Base-by-base conservation (phyloP, 805 yeast species). In the Candida coquimbonensis region DNA sequence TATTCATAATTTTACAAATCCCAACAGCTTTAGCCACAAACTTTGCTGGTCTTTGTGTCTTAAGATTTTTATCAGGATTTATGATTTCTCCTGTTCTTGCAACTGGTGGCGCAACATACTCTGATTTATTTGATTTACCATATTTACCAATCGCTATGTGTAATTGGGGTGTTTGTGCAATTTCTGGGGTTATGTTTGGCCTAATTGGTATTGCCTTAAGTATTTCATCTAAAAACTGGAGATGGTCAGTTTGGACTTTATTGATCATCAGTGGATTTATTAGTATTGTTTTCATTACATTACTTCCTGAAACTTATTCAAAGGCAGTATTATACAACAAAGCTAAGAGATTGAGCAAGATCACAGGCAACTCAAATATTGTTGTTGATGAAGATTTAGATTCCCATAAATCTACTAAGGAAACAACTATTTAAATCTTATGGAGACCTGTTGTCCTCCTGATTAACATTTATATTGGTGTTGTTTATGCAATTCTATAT, bases 381-480 rank as follows among this genome's bases (percentile, higher is more conserved):
- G 62, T 62, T 31, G 65, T 74, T 31, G 62, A 64, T 41, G 73
- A 70, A 38, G 44, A 53, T 12, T 47, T 61, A 40, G 50, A 61
- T 9, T 21, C 52, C 1, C 48, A 43, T 25, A 45, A 47, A 6
- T 50, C 61, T 40, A 13, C 35, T 11, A 29, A 27, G 9, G 63
- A 57, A 34, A 31, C 60, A 25, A 51, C 54, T 16, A 47, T 49
- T 37, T 69, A 61, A n/a, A 66, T 70, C 5, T 57, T 73, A 13
- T 71, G 69, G 67, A 68, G 77, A 57, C 85, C 85, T 0, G 76
- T 75, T 25, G 73, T 80, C 16, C 46, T 79, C n/a, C 64, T 78
- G 29, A 70, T 78, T 48, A 71, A 79, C 54, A 19, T 72, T 29
- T 78, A 78, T 57, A 63, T 74, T 51, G 77, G 80, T 0, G 53